Percentiles rank a stretch among this genome's conserved stretches.
Conservation (phyloP, 225 moss, liverwort and hornwort species). For the Ulota crispa region DNA sequence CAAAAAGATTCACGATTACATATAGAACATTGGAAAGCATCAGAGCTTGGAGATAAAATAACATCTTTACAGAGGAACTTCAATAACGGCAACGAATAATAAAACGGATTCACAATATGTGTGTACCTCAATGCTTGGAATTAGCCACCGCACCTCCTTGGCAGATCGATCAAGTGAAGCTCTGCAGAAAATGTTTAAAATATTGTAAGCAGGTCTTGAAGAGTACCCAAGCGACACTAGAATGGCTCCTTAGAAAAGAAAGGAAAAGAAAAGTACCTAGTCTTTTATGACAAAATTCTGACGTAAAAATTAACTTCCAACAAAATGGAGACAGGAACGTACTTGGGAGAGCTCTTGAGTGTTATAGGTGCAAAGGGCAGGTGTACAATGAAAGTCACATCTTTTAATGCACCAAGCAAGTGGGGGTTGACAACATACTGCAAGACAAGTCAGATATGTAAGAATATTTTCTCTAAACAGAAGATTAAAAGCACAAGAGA, state of each 20-base stretch:
- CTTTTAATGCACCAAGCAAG: slow-evolving; percentile 76
- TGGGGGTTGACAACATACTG: slow-evolving; percentile 96
- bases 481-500: neutral
- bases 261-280: neutral
- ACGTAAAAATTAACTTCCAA: slow-evolving; percentile 8
- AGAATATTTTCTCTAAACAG: neutral
- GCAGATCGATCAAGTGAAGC: slow-evolving; percentile 63
- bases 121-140: slow-evolving; percentile 60
- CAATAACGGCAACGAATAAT: neutral
- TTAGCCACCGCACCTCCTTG: slow-evolving; percentile 58
- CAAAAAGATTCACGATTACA: neutral
- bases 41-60: neutral
- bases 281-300: too few relatives aligned
- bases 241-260: neutral
- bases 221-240: neutral
- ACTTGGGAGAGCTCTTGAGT: slow-evolving; percentile 93
- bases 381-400: slow-evolving; percentile 77
- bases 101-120: neutral
- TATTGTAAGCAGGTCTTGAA: slow-evolving; percentile 13
- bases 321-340: neutral
- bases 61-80: neutral
- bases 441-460: slow-evolving; percentile 26
- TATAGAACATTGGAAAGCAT: neutral
- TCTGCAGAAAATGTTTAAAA: slow-evolving; percentile 30
- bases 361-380: slow-evolving; percentile 91